phyloP scores from a whole-genome alignment of 2,329 filamentous ascomycete species.

The Diaporthe citriasiana region DNA sequence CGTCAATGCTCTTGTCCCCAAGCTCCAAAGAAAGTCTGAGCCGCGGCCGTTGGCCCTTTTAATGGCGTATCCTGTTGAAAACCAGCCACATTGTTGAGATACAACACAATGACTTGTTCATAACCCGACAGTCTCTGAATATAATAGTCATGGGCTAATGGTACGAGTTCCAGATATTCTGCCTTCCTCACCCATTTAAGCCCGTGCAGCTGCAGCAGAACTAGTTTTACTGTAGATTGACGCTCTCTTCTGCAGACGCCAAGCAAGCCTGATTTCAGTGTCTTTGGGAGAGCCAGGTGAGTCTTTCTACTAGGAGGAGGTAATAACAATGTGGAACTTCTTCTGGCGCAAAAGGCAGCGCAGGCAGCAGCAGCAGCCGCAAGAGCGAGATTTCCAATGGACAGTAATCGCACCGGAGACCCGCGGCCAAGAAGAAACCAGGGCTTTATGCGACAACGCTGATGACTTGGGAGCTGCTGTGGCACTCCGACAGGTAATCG shows the following conservation, averaged over 20 bases:
- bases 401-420: not conserved
- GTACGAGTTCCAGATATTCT: not conserved
- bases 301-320: no score
- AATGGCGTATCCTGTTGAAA: not conserved
- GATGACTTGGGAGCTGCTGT: not conserved
- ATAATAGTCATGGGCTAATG: not conserved
- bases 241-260: not conserved
- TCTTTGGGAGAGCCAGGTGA: not conserved
- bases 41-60: not conserved
- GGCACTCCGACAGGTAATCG: not conserved
- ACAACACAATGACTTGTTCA: not conserved
- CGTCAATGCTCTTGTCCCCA: constrained; percentile 6
- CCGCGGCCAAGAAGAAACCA: not conserved
- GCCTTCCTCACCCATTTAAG: not conserved
- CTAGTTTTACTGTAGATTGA: not conserved
- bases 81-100: not conserved
- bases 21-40: not conserved
- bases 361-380: not conserved
- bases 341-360: not conserved
- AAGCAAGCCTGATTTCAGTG: not conserved
- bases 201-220: not conserved
- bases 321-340: not conserved
- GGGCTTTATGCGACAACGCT: not conserved
- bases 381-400: not conserved
- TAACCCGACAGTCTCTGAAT: no score